Evolutionary conservation across 257 asterid genomes (phyloP).

Genomic region (Buddleja alternifolia): DNA sequence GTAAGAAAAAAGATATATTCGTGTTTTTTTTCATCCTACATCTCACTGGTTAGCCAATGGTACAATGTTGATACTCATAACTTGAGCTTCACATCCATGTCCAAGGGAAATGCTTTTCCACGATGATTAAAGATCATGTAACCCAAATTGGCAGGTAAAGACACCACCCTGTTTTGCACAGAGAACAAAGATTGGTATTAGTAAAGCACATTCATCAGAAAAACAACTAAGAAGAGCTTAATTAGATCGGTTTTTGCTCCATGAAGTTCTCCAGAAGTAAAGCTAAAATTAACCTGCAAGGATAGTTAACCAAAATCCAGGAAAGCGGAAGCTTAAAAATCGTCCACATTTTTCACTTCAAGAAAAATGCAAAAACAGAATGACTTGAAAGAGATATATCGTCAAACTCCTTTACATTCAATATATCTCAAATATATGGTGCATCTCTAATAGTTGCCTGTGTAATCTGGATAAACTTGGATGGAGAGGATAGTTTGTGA

Average conservation of each 20-base stretch:
- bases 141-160: conserved; percentile 83
- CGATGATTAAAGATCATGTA: conserved; percentile 97
- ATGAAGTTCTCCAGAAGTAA: no score
- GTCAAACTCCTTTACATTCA: no score
- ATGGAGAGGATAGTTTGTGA: no score
- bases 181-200: conserved; percentile 1
- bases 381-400: no score
- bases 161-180: conserved; percentile 69
- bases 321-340: no score
- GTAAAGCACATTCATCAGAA: neutral
- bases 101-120: conserved; percentile 75
- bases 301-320: no score
- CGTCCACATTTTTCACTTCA: no score
- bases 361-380: no score
- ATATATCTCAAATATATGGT: no score
- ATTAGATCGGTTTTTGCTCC: neutral
- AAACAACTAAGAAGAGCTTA: neutral
- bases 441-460: neutral
- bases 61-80: conserved; percentile 25
- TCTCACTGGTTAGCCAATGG: conserved; percentile 10
- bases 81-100: conserved; percentile 59
- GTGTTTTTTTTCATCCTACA: conserved; percentile 21
- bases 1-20: neutral
- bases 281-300: conserved; percentile 3
- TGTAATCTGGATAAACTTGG: no score